These are phyloP conservation scores for Biscogniauxia marginata DNA, from an alignment of 2,329 filamentous ascomycete genomes.

Conservation along the genomic window DNA sequence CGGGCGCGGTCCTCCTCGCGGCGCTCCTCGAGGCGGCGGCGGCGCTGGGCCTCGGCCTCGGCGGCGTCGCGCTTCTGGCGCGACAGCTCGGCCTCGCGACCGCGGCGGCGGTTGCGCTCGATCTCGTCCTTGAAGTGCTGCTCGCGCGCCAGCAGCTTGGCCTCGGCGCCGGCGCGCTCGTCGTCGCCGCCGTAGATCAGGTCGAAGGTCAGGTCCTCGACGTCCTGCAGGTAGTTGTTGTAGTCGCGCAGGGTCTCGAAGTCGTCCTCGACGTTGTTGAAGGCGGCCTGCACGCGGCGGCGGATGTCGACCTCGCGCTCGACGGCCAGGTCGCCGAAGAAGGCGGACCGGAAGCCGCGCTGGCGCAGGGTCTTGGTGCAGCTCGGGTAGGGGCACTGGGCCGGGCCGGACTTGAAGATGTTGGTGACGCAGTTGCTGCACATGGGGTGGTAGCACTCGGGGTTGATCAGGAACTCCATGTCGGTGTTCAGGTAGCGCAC, in stretches of 20 bases:
- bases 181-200: conserved; percentile 71
- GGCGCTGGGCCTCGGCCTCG: conserved; percentile 65
- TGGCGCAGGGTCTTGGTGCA: conserved; percentile 86
- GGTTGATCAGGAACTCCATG: conserved; percentile 94
- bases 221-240: conserved; percentile 92
- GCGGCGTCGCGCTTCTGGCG: conserved; percentile 55
- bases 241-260: conserved; percentile 81
- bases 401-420: conserved; percentile 88
- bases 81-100: conserved; percentile 54
- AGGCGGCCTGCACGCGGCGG: conserved; percentile 72
- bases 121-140: conserved; percentile 69
- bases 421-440: conserved; percentile 94
- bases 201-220: conserved; percentile 88
- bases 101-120: conserved; percentile 57
- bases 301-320: conserved; percentile 94
- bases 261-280: conserved; percentile 88
- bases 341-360: conserved; percentile 80
- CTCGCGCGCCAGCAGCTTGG: conserved; percentile 60
- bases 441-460: conserved; percentile 99
- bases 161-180: conserved; percentile 50
- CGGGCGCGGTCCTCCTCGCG: conserved; percentile 71
- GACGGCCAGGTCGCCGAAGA: conserved; percentile 82
- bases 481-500: conserved; percentile 91
- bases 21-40: conserved; percentile 61
- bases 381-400: conserved; percentile 86